Conservation (phyloP, 2,329 filamentous ascomycete genomes). For the Talaromyces sp. region DNA sequence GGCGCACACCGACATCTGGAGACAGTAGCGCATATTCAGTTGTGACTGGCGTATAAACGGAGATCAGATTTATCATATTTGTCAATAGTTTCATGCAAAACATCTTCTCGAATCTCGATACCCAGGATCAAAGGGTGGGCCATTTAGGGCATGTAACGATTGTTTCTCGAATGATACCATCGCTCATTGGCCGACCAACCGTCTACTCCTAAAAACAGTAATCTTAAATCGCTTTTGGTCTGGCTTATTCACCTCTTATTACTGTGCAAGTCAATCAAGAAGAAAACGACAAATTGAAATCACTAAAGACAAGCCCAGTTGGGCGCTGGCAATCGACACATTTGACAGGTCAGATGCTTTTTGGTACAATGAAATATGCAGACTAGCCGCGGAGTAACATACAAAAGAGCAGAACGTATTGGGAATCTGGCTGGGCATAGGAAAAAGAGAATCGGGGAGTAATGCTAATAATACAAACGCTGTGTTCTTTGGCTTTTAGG, state of each 20-base stretch:
- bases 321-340: neutral
- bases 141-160: neutral
- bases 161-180: neutral
- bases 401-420: slow-evolving; percentile 6
- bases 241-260: neutral
- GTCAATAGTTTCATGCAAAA: neutral
- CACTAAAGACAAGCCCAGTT: neutral
- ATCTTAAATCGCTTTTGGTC: neutral
- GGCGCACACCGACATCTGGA: neutral
- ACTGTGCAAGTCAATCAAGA: neutral
- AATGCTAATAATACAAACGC: slow-evolving; percentile 8
- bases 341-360: slow-evolving; percentile 3
- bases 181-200: too few relatives aligned
- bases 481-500: neutral
- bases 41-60: neutral
- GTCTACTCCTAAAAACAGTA: neutral
- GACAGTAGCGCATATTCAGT: neutral
- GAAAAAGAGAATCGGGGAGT: neutral
- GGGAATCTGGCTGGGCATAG: slow-evolving; percentile 8
- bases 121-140: neutral
- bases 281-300: slow-evolving; percentile 16
- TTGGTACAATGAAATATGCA: slow-evolving; percentile 3
- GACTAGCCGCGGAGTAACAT: slow-evolving; percentile 1
- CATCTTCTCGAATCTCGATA: neutral
- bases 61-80: neutral